phyloP scores from a whole-genome alignment of 805 yeast genomes.

The Candida chauliodis region DNA sequence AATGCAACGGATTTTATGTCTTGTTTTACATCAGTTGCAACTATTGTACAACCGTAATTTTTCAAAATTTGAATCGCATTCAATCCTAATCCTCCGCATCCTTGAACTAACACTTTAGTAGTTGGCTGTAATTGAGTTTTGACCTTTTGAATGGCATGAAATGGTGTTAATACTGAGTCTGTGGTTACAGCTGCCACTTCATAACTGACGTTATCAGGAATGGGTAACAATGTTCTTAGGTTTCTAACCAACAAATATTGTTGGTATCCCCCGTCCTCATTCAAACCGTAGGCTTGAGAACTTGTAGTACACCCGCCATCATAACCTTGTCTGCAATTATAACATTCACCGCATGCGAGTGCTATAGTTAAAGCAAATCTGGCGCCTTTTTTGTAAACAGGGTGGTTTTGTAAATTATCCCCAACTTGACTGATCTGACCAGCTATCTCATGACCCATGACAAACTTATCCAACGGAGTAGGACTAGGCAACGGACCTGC shows the following conservation, averaged over 20 bases:
- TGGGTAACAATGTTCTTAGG: conserved; percentile 31
- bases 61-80: conserved; percentile 40
- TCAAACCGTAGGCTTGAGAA: conserved; percentile 30
- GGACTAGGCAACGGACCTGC: conserved; percentile 16
- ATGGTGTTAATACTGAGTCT: conserved; percentile 42
- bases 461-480: conserved; percentile 18
- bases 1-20: conserved; percentile 24
- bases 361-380: conserved; percentile 29
- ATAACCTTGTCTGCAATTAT: conserved; percentile 29
- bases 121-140: conserved; percentile 25
- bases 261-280: conserved; percentile 40
- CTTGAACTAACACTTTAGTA: conserved; percentile 34
- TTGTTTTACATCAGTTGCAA: conserved; percentile 31
- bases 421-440: conserved; percentile 35
- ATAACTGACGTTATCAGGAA: conserved; percentile 36
- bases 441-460: conserved; percentile 46
- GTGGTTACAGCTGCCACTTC: conserved; percentile 40
- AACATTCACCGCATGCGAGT: conserved; percentile 33
- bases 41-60: conserved; percentile 29
- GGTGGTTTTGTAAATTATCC: conserved; percentile 17
- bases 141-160: conserved; percentile 38
- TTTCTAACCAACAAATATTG: conserved; percentile 35
- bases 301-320: conserved; percentile 29
- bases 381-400: conserved; percentile 24
- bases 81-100: conserved; percentile 42